Evolutionary conservation across 2,329 filamentous ascomycete species (phyloP).

Genomic region (Sarocladium kiliense): DNA sequence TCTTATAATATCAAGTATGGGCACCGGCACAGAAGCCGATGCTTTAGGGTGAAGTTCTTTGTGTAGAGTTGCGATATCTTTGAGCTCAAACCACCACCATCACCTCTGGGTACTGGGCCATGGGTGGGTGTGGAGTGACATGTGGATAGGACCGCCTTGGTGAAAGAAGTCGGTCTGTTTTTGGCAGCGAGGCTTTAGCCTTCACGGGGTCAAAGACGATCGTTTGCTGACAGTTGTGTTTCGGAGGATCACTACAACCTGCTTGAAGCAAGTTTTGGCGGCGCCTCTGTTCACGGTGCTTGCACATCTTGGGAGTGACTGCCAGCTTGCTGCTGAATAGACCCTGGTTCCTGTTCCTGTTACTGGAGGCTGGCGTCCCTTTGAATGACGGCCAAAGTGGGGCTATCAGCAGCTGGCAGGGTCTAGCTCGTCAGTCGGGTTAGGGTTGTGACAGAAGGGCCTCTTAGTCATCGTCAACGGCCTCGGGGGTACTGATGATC

Average conservation of each 20-base stretch:
- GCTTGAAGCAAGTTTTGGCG: background rate
- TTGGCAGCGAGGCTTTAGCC: too few species aligned
- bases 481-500: slow-evolving; percentile 2
- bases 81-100: background rate
- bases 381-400: slow-evolving; percentile 5
- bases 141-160: background rate
- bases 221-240: background rate
- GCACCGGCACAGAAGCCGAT: slow-evolving; percentile 1
- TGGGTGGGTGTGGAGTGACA: background rate
- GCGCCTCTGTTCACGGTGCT: background rate
- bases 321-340: background rate
- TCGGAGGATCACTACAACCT: background rate
- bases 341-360: background rate
- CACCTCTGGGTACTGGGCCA: background rate
- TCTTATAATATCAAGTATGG: background rate
- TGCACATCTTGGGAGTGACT: background rate
- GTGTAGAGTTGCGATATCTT: background rate
- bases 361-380: background rate
- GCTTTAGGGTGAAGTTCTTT: background rate
- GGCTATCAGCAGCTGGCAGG: background rate
- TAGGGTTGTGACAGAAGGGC: slow-evolving; percentile 11
- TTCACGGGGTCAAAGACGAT: too few species aligned
- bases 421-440: background rate
- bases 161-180: background rate
- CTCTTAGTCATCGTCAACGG: slow-evolving; percentile 13